Evolutionary conservation across 768 basidiomycete genomes (phyloP), one percentile per base, ranked within the genome.

Genomic region (Mycena capillaripes): DNA sequence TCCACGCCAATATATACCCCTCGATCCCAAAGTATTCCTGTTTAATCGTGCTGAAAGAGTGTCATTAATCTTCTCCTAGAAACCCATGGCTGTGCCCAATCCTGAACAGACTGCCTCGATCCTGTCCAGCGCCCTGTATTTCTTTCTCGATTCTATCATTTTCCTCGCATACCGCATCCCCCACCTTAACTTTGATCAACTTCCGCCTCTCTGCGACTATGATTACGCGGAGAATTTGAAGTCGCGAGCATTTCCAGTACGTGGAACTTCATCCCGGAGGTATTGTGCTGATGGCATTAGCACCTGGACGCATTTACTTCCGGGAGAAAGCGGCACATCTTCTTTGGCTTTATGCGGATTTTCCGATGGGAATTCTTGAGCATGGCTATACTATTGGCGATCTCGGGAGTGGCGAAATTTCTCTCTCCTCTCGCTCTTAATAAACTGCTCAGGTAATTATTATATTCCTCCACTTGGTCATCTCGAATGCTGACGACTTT

Each of bases 171-270:
- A 84, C 71, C 78, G 81, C 19, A 76, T 85, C 16, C 75, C 85
- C 5, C 88, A 88, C 75, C 76, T 91, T 4, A 76, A 84, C 2
- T 79, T 81, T 36, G 89, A 92, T 38, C 78, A 91, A 61, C 81
- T 92, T 55, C 91, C 91, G 11, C 89, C 89, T 4, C 87, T 93
- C 79, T 87, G 87, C 4, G 90, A 92, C 71, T 88, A 89, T 61
- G 92, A 93, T 67, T 59, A 67, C 60, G 71, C 78, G 12, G 66
- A 75, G 25, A 19, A 78, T 71, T 32, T 81, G 29, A 77, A 75
- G 14, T 76, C 60, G 19, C 75, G 64, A 21, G 75, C 71, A 50
- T 84, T 84, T 64, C 78, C 76, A 34, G 84, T 84, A 63, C 25
- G 40, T 78, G 19, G 14, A 6, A 1, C 14, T 3, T 16, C 42